Evolutionary conservation across 1,139 yeast genomes (phyloP).

Genomic region (Geotrichum klebahnii): DNA sequence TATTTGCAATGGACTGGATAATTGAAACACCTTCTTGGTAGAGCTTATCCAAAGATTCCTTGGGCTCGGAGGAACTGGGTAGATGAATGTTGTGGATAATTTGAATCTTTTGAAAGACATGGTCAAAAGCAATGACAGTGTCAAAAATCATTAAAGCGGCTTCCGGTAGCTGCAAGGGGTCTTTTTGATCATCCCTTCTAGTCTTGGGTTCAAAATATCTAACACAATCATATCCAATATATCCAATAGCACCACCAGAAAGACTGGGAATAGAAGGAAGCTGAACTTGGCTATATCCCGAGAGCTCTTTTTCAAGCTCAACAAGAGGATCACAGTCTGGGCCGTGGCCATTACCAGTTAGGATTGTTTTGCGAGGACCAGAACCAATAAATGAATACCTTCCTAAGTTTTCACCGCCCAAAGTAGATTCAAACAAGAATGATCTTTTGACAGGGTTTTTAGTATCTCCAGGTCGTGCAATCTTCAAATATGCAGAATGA

Average conservation of each 20-base stretch:
- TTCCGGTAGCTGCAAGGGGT: slow-evolving; percentile 80
- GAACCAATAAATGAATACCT: slow-evolving; percentile 89
- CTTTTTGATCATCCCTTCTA: slow-evolving; percentile 59
- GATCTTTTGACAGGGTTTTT: slow-evolving; percentile 49
- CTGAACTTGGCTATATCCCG: slow-evolving; percentile 59
- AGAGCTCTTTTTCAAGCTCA: slow-evolving; percentile 68
- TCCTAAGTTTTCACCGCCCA: slow-evolving; percentile 82
- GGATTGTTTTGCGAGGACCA: slow-evolving; percentile 72
- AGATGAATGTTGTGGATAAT: slow-evolving; percentile 73
- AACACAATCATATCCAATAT: slow-evolving; percentile 91
- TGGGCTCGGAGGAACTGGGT: slow-evolving; percentile 30
- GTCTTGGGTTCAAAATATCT: slow-evolving; percentile 94
- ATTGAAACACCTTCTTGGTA: slow-evolving; percentile 55
- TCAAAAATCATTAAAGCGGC: slow-evolving; percentile 89
- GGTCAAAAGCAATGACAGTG: slow-evolving; percentile 84
- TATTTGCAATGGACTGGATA: slow-evolving; percentile 55
- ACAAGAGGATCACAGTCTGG: slow-evolving; percentile 71
- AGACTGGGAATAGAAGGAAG: slow-evolving; percentile 56
- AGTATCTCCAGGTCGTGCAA: slow-evolving; percentile 66
- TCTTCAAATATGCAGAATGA: slow-evolving; percentile 80
- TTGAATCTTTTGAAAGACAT: slow-evolving; percentile 88
- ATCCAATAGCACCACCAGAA: slow-evolving; percentile 96
- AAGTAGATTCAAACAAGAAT: slow-evolving; percentile 81
- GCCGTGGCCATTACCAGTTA: slow-evolving; percentile 64
- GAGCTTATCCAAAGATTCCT: slow-evolving; percentile 36